These are phyloP conservation scores for Fusarium solani-melongenae DNA, from an alignment of 2,329 filamentous ascomycete genomes.

Conservation along the genomic window DNA sequence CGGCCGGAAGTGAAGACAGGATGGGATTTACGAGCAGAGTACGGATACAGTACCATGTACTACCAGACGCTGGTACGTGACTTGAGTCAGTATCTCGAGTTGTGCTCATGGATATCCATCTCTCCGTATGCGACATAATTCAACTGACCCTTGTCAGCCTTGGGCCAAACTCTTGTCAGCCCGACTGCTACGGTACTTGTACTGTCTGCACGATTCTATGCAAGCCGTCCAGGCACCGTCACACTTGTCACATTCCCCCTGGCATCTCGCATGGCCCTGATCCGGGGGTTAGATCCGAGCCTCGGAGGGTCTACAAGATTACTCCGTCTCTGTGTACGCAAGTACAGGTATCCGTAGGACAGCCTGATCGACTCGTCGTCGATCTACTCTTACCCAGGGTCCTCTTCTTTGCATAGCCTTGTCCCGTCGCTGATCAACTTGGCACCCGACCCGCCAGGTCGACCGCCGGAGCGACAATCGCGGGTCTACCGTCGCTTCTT, in stretches of 20 bases:
- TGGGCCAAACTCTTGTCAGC: slow-evolving; percentile 17
- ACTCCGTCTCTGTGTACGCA: neutral
- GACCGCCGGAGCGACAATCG: slow-evolving; percentile 22
- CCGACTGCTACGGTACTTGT: slow-evolving; percentile 5
- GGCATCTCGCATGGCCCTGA: slow-evolving; percentile 16
- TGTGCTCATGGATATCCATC: slow-evolving; percentile 3
- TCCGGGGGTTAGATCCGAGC: slow-evolving; percentile 26
- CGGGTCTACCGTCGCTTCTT: slow-evolving; percentile 15
- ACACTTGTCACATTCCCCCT: slow-evolving; percentile 33
- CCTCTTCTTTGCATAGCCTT: slow-evolving; percentile 21
- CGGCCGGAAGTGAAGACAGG: slow-evolving; percentile 11
- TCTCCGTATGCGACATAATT: neutral
- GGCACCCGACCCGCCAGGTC: slow-evolving; percentile 19
- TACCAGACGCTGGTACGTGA: neutral
- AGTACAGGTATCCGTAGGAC: too few species aligned
- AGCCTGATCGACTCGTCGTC: slow-evolving; percentile 32
- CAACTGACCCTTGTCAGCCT: slow-evolving; percentile 5
- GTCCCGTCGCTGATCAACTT: slow-evolving; percentile 30
- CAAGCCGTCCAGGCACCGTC: slow-evolving; percentile 34
- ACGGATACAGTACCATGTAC: too few species aligned
- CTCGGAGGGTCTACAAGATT: neutral
- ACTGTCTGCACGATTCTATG: slow-evolving; percentile 16
- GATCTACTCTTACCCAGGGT: slow-evolving; percentile 24
- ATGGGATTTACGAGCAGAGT: neutral
- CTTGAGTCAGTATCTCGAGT: slow-evolving; percentile 29